Conservation (phyloP, 371 early-diverging fungal genomes). For the Rhizopus sp. region DNA sequence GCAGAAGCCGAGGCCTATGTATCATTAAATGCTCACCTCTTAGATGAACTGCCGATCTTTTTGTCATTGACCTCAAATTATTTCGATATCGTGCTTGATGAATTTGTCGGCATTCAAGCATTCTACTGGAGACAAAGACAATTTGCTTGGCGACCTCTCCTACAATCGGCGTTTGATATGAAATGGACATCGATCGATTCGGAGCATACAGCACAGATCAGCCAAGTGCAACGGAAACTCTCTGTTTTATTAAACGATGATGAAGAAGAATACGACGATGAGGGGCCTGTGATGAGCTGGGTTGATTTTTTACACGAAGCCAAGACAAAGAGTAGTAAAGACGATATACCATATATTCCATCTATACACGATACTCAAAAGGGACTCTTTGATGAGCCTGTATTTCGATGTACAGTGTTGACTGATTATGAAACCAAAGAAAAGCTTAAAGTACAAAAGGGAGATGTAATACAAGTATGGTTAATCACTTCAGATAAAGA, state of each 20-base stretch:
- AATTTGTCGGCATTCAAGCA: conserved; percentile 46
- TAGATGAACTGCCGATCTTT: conserved; percentile 78
- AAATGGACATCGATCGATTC: conserved; percentile 9
- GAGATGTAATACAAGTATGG: conserved; percentile 25
- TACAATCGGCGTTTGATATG: neutral
- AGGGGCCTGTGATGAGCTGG: conserved; percentile 2
- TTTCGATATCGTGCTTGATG: conserved; percentile 62
- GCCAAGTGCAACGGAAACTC: conserved; percentile 43
- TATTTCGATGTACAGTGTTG: conserved; percentile 15
- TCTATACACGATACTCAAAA: conserved; percentile 2
- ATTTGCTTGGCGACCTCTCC: conserved; percentile 40
- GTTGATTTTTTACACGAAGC: neutral
- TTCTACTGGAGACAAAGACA: conserved; percentile 39
- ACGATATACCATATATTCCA: no score
- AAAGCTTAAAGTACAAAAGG: conserved; percentile 15
- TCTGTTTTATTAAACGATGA: conserved; percentile 23
- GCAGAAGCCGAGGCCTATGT: conserved; percentile 74
- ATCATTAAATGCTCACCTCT: conserved; percentile 76
- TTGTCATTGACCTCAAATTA: conserved; percentile 60
- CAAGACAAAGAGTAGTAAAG: conserved; percentile 1
- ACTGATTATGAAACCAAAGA: conserved; percentile 22
- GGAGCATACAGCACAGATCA: conserved; percentile 28
- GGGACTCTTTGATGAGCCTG: conserved; percentile 17
- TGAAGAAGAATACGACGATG: neutral
- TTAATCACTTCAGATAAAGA: neutral